Base-by-base conservation (phyloP, 768 basidiomycete genomes). In the Terana coerulea region DNA sequence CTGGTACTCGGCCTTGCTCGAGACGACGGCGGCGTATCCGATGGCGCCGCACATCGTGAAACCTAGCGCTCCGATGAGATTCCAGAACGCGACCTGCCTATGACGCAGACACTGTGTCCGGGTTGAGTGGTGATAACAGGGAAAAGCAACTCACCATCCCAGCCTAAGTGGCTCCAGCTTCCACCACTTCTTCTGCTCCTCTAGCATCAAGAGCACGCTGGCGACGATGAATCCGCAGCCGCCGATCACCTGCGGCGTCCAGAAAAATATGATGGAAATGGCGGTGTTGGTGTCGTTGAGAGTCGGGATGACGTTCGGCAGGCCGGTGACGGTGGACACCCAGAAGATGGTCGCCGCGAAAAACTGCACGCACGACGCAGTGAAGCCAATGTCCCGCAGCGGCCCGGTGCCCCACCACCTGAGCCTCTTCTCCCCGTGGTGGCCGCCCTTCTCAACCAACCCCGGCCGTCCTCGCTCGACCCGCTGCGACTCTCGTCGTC, bases 161-260 rank as follows among this genome's bases (percentile, higher is more conserved):
- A 83, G 63, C 22, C 72, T 72, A 2, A 53, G 52, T 2, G 70
- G 62, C n/a, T 66, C 64, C 1, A 77, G 76, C 9, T 67, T 59
- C 56, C 73, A 85, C 83, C 83, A 85, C 43, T 63, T 68, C 28
- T 66, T 69, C 62, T 84, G 81, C 0, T 74, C 73, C 63, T 82
- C 80, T 28, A 83, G 56, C 75, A 80, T 79, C 34, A 78, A 63
- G 19, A 81, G 64, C 1, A 68, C 50, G 30, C 72, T 66, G 56
- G 75, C 74, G 44, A 81, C 70, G 46, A 83, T 73, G 61, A 83
- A 85, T 1, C 83, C 82, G 1, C 64, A 65, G 0, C 82, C 83
- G 33, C 83, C 83, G 17, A 84, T 60, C 9, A 85, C 80, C 56
- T 84, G 82, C 0, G 83, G 83, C 0, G 76, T 72, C 81, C 81